A percentile compares a stretch with the other conserved stretches of the same genome.
phyloP scores from a whole-genome alignment of 345 rosid species.

The Lepidium sativum region DNA sequence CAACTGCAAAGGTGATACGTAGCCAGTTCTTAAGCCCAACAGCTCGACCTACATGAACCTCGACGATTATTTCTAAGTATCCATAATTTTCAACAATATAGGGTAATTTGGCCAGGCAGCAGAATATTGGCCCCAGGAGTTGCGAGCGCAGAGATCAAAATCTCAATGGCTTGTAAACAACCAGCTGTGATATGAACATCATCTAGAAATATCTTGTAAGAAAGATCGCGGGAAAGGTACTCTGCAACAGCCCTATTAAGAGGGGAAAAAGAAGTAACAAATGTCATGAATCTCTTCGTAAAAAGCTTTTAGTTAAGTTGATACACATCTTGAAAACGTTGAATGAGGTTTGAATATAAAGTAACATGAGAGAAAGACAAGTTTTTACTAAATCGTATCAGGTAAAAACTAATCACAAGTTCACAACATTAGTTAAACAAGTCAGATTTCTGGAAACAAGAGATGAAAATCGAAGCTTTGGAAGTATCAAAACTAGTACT shows the following conservation, averaged over 20 bases:
- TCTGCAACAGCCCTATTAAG: constrained; percentile 49
- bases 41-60: constrained; percentile 35
- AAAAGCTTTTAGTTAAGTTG: neutral
- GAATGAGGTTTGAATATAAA: neutral
- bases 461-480: no score
- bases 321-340: neutral
- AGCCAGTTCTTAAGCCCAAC: constrained; percentile 59
- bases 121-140: constrained; percentile 53
- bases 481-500: no score
- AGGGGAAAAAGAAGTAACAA: neutral
- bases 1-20: constrained; percentile 48
- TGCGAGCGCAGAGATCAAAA: constrained; percentile 35
- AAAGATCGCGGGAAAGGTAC: constrained; percentile 43
- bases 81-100: neutral
- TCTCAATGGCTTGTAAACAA: constrained; percentile 52
- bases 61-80: neutral
- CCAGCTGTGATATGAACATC: constrained; percentile 50
- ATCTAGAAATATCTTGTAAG: constrained; percentile 41
- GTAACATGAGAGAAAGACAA: neutral
- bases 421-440: no score
- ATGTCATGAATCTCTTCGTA: neutral
- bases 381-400: no score
- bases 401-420: no score
- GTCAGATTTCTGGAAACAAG: no score
- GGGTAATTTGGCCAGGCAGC: constrained; percentile 57